Percentiles rank a stretch among this genome's conserved stretches.
These are phyloP conservation scores for Aspergillus unguis DNA, from an alignment of 2,329 filamentous ascomycete species.

Conservation along the genomic window DNA sequence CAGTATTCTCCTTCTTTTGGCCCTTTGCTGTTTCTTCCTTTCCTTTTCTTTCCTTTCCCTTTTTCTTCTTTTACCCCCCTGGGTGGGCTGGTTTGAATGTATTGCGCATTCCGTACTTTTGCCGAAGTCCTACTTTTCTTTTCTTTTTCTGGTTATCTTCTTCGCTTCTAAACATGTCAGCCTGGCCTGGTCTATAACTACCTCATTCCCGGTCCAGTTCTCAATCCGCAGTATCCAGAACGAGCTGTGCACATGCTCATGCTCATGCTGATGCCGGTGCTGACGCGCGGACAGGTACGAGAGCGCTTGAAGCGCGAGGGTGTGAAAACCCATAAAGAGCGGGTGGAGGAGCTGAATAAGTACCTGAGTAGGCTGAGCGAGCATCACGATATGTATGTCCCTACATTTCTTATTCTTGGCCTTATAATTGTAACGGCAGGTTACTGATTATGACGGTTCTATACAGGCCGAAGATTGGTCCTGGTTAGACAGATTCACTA, in stretches of 20 bases:
- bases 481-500: constrained; percentile 29
- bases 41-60: not conserved
- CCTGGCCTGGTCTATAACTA: not conserved
- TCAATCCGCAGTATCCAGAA: not conserved
- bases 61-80: not conserved
- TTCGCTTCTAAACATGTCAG: not conserved
- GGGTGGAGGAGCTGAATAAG: constrained; percentile 91
- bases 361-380: constrained; percentile 90
- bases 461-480: constrained; percentile 40
- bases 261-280: not conserved
- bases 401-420: not conserved
- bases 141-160: not conserved
- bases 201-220: not conserved
- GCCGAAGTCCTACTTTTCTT: not conserved
- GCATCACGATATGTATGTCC: constrained; percentile 84
- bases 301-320: constrained; percentile 79
- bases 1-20: not conserved
- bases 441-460: not conserved
- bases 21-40: not conserved
- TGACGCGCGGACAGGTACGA: constrained; percentile 59
- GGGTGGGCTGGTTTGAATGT: not conserved
- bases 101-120: not conserved
- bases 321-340: constrained; percentile 93
- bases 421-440: not conserved
- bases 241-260: constrained; percentile 6